Conservation (phyloP, 495 filamentous ascomycete species). For the Astrothelium subdiscretum region DNA sequence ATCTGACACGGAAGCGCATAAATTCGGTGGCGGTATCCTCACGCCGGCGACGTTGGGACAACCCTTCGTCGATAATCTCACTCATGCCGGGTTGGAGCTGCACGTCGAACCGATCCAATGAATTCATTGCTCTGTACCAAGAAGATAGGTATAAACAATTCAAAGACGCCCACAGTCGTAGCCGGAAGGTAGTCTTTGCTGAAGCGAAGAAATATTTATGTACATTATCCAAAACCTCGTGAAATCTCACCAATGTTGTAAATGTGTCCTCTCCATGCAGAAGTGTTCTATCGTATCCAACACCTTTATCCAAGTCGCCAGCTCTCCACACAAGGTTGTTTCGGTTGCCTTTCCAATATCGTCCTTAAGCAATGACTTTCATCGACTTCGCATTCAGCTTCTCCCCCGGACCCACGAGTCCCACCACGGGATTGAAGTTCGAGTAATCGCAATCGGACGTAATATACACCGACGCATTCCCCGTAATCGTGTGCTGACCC, state of each 20-base stretch:
- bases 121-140: neutral
- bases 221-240: neutral
- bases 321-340: neutral
- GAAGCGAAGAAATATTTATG: neutral
- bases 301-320: neutral
- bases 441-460: conserved; percentile 4
- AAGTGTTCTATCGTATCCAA: neutral
- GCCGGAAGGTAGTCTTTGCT: neutral
- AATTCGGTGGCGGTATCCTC: conserved; percentile 57
- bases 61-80: conserved; percentile 58
- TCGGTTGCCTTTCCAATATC: neutral
- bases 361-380: neutral
- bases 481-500: conserved; percentile 3
- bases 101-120: conserved; percentile 26
- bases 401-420: conserved; percentile 8
- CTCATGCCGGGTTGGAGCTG: conserved; percentile 50
- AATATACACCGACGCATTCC: conserved; percentile 6
- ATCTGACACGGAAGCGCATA: conserved; percentile 44
- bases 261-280: neutral
- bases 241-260: neutral
- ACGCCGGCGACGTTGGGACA: conserved; percentile 80
- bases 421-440: conserved; percentile 17
- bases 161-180: neutral
- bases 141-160: neutral
- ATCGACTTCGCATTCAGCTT: neutral